Base-by-base conservation (phyloP, 805 yeast genomes). In the Saturnispora diversa region DNA sequence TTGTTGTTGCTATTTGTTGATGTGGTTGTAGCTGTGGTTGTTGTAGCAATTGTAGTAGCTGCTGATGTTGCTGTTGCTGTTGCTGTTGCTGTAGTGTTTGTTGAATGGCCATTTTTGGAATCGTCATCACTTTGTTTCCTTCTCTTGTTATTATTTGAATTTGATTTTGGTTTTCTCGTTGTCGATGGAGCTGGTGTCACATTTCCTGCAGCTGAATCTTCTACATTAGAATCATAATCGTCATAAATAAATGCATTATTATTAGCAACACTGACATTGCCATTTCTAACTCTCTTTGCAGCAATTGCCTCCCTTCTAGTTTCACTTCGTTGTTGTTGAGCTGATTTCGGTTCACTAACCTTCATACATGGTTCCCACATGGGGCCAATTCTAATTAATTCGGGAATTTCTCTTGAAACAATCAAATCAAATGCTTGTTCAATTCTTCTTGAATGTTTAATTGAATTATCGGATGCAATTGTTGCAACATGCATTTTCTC, bases 401-500 rank as follows among this genome's bases (percentile, higher is more conserved):
- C 83, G 1, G 97, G 97, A 21, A 92, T 79, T 62, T 92, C 98
- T 51, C 73, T 68, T 51, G 78, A 76, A 42, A 72, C 65, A 35
- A 81, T 63, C 20, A 90, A 82, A 35, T 82, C 83, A 64, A 76
- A 88, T 54, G 84, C 94, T 50, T 81, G 75, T 55, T 88, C 84
- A 48, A 92, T 70, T 38, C 97, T 69, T 38, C 68, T 70, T 41
- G 85, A 63, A 53, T 85, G 83, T 44, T 79, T 75, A 23, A 70
- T 64, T 34, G 87, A 70, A 10, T 80, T 71, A 51, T 88, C 97
- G 23, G 84, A 72, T 17, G 97, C 96, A 29, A 85, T 80, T 1
- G 90, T 80, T 4, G 97, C 90, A 31, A 92, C 96, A 59, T 90
- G 97, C 94, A 92, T 86, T 62, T 92, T 92, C 58, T 92, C 97